Base-by-base conservation (phyloP, 305 asterid genomes). In the Fraxinus baroniana region DNA sequence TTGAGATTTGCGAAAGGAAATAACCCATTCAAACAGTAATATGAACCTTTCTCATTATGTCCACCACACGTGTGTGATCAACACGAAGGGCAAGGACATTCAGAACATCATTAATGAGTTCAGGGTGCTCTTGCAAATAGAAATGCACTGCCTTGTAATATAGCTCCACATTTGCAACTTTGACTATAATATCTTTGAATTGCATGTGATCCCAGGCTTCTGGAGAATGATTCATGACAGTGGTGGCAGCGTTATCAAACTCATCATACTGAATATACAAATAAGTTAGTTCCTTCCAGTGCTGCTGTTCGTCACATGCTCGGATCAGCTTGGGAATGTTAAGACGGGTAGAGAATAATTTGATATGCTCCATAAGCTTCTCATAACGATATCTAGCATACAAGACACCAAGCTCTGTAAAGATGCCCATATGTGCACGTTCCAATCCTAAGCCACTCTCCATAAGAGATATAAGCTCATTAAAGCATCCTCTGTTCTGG, bases 181-280 rank as follows among this genome's bases (percentile, higher is more conserved):
- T 97, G 84, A 91, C 98, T 76, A 90, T 87, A 77, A 95, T 95
- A 85, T 97, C 98, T 84, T 95, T 97, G 91, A 97, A 95, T 86
- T 97, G 99, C 99, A 97, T 93, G 87, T 95, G 99, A 83, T 97
- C 99, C 99, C 99, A 97, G 78, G 99, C 99, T 89, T 95, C 98
- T 35, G 99, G 98, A 5, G 99, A 97, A 87, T 97, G 99, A 89
- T 97, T 97, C 99, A 95, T 97, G 86, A 97, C 98, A 37, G 98
- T 97, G n/a, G 98, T 94, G 73, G 98, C 99, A 88, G 99, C 99
- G 87, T 95, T 97, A 85, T 95, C 99, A 84, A 95, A 97, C 91
- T 97, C 99, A 80, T 95, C 98, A 86, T 97, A 97, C 82, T 97
- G 99, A 87, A 90, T 88, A 80, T 97, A 95, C 89, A 97, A 87